Conservation (phyloP, 2,329 filamentous ascomycete genomes). For the Aspergillus phoenicis region DNA sequence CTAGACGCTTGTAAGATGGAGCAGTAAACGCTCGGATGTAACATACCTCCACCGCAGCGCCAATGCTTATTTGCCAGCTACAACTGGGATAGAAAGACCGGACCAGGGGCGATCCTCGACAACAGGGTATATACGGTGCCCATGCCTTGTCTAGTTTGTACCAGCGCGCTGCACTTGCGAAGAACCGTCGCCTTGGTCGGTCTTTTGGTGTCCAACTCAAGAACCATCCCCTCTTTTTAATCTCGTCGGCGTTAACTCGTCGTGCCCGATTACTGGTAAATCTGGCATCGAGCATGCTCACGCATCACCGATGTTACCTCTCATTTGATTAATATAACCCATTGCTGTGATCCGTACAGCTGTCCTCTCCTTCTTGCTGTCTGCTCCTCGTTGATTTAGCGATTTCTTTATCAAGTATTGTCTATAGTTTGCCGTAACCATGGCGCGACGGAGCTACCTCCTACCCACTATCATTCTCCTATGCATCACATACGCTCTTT, state of each 20-base stretch:
- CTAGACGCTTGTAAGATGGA: conserved; percentile 10
- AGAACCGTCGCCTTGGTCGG: not conserved
- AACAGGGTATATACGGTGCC: conserved; percentile 10
- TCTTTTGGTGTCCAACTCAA: not conserved
- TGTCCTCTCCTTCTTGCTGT: conserved; percentile 15
- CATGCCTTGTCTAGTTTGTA: not conserved
- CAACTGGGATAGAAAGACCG: conserved; percentile 7
- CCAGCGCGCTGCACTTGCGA: not conserved
- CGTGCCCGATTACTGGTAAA: not conserved
- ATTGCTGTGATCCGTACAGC: conserved; percentile 13
- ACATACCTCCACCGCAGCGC: conserved; percentile 10
- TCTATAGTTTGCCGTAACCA: conserved; percentile 26
- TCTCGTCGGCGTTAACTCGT: not conserved
- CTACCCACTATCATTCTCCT: conserved; percentile 31
- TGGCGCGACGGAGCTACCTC: conserved; percentile 29
- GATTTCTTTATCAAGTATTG: not conserved
- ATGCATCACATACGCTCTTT: conserved; percentile 27
- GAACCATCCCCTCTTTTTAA: conserved; percentile 1
- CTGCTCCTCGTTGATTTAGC: conserved; percentile 7
- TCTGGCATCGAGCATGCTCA: conserved; percentile 12
- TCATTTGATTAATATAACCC: conserved; percentile 8
- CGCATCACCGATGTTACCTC: conserved; percentile 14
- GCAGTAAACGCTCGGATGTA: conserved; percentile 12
- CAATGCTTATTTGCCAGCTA: conserved; percentile 13
- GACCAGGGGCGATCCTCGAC: conserved; percentile 21